Evolutionary conservation across 2,329 filamentous ascomycete species (phyloP), one percentile per base, ranked within the genome.

Genomic region (Ophiocordyceps unilateralis): DNA sequence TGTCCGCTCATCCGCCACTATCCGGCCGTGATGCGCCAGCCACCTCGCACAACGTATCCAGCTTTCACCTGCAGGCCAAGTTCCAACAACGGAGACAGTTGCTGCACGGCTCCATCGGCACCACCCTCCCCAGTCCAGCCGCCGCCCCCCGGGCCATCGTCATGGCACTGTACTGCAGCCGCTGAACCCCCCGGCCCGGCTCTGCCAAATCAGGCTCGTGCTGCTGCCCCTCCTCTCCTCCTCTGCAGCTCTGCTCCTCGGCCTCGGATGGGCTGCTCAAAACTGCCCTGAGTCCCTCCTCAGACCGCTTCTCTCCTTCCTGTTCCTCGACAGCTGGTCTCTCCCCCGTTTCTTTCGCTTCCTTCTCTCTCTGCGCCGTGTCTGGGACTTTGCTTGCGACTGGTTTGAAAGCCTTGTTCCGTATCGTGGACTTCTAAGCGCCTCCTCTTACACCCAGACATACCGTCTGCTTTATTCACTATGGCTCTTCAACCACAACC

Each of bases 271-370:
- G 22, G 15, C 38, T 47, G 50, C 65, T 72, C 68, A 74, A 72
- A 74, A 74, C 23, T 42, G 32, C 41, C n/a, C 23, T 36, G 34
- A 19, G 24, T 43, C 36, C 36, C 37, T 38, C 22, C 19, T 39
- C 21, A 15, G 21, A 19, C 50, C 53, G 50, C 55, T 53, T 55
- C 40, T 24, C 36, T 37, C 41, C 43, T 53, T 19, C 17, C 39
- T 36, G 12, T 41, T 39, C 34, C 28, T 65, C 64, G 66, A 64
- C 65, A 75, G 72, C 72, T 74, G 71, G 71, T 61, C 70, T 76
- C 69, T 63, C 55, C 58, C 50, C 59, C 49, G 57, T 53, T 57
- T 57, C 53, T 57, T 53, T 49, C 22, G 38, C 52, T 53, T 58
- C 49, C 50, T 58, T 53, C 53, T 61, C 60, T 61, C 60, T 55